A percentile compares a stretch with the other conserved stretches of the same genome.
These are phyloP conservation scores for Phlegmacium glaucopus DNA, from an alignment of 768 basidiomycete species.

Conservation along the genomic window DNA sequence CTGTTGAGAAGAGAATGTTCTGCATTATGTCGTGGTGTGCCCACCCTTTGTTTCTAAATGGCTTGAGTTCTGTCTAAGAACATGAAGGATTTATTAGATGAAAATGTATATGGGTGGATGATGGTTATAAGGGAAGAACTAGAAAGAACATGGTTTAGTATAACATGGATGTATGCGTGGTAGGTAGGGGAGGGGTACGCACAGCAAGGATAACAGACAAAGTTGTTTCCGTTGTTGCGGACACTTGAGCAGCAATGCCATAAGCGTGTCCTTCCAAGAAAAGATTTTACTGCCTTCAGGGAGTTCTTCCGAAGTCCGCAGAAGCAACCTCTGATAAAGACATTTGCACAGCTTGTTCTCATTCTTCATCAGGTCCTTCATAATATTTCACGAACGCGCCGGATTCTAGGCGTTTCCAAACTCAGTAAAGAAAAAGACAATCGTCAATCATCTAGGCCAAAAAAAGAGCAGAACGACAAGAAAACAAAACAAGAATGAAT, in stretches of 20 bases:
- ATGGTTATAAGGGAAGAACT: slow-evolving; percentile 98
- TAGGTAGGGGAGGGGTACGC: slow-evolving; percentile 17
- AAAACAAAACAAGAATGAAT: too few species aligned
- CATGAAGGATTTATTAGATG: too few species aligned
- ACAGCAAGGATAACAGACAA: slow-evolving; percentile 91
- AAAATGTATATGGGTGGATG: too few species aligned
- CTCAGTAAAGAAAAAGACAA: slow-evolving; percentile 40
- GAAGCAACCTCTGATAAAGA: slow-evolving; percentile 74
- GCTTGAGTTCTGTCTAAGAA: too few species aligned
- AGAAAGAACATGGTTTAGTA: too few species aligned
- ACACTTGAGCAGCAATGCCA: slow-evolving; percentile 92
- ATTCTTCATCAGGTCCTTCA: slow-evolving; percentile 76
- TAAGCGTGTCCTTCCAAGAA: slow-evolving; percentile 95
- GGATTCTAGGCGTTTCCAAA: slow-evolving; percentile 83
- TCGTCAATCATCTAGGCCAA: too few species aligned
- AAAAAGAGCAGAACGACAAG: too few species aligned
- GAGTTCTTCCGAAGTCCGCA: slow-evolving; percentile 90
- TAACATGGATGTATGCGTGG: neutral
- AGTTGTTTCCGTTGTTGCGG: slow-evolving; percentile 60
- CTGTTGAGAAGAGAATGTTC: too few species aligned
- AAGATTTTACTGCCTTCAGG: slow-evolving; percentile 86
- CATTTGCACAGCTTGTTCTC: slow-evolving; percentile 86
- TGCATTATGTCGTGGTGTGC: too few species aligned
- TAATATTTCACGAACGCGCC: slow-evolving; percentile 95
- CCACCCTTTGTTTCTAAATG: too few species aligned